A percentile compares a stretch with the other conserved stretches of the same genome.
phyloP scores from a whole-genome alignment of 129 eudicot genomes.

The Arctium lappa region DNA sequence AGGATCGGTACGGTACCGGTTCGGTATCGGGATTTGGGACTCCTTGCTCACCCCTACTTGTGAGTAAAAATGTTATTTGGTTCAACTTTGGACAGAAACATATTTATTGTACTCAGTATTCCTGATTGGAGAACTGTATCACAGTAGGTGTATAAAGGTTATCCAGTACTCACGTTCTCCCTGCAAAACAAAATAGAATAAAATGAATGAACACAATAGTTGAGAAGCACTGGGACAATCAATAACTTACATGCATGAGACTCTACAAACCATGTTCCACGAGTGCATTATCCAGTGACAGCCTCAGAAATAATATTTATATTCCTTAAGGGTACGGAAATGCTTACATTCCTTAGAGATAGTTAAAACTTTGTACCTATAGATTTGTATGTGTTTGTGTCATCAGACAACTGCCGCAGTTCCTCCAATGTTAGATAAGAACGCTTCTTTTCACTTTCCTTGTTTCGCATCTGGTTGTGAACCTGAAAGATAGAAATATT shows the following conservation, averaged over 20 bases:
- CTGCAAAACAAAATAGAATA: constrained; percentile 45
- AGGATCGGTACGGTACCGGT: no score
- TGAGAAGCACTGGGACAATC: background rate
- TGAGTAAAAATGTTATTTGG: background rate
- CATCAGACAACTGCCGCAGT: constrained; percentile 72
- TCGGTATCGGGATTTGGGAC: no score
- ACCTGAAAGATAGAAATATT: constrained; percentile 40
- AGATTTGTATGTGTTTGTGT: constrained; percentile 91
- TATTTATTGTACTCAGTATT: background rate
- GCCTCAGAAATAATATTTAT: background rate
- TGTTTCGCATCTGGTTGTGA: constrained; percentile 82
- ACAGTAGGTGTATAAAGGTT: constrained; percentile 11
- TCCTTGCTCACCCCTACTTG: background rate
- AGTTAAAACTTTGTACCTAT: constrained; percentile 45
- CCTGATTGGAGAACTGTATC: background rate
- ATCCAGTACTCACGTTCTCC: constrained; percentile 80
- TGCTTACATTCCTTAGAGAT: background rate
- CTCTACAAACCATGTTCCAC: no score
- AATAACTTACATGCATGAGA: background rate
- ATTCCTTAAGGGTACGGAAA: background rate
- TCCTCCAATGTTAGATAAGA: constrained; percentile 95
- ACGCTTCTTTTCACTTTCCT: constrained; percentile 93
- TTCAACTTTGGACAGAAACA: background rate
- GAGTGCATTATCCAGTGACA: no score
- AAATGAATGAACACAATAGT: background rate